Conservation (phyloP, 139 green algal species). For the Asterochloris sp. region DNA sequence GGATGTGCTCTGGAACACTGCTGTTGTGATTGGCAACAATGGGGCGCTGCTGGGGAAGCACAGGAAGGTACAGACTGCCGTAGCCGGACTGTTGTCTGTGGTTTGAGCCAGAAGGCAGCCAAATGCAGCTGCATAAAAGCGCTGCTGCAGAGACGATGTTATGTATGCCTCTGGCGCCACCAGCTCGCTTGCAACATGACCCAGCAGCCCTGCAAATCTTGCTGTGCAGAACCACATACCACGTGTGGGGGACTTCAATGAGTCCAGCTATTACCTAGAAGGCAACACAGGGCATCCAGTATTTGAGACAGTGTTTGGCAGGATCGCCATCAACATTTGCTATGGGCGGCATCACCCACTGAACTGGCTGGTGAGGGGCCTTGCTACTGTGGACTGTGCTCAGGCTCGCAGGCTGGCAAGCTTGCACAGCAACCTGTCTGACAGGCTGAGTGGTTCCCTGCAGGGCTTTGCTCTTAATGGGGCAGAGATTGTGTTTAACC, state of each 20-base stretch:
- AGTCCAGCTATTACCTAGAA: conserved; percentile 98
- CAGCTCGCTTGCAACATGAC: no score
- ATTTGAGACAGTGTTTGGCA: conserved; percentile 90
- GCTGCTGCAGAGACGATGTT: no score
- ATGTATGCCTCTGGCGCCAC: no score
- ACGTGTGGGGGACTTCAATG: conserved; percentile 96
- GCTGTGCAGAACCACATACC: conserved; percentile 93
- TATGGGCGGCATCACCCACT: conserved; percentile 96
- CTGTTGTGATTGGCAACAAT: conserved; percentile 91
- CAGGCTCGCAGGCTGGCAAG: no score
- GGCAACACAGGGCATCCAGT: conserved; percentile 85
- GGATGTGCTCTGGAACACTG: conserved; percentile 96
- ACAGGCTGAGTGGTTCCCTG: no score
- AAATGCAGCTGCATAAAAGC: no score
- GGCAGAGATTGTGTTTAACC: conserved; percentile 98
- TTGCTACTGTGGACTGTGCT: no score
- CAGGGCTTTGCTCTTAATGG: conserved; percentile 90
- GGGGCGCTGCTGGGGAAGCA: conserved; percentile 90
- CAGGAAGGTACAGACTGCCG: conserved; percentile 57
- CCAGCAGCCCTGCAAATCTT: background rate
- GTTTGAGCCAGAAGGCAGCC: no score
- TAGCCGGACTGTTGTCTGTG: no score
- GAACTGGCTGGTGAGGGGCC: conserved; percentile 83
- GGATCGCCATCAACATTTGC: conserved; percentile 97
- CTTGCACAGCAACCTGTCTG: no score